Evolutionary conservation across 768 basidiomycete species (phyloP).

Genomic region (Coprinopsis sp.): DNA sequence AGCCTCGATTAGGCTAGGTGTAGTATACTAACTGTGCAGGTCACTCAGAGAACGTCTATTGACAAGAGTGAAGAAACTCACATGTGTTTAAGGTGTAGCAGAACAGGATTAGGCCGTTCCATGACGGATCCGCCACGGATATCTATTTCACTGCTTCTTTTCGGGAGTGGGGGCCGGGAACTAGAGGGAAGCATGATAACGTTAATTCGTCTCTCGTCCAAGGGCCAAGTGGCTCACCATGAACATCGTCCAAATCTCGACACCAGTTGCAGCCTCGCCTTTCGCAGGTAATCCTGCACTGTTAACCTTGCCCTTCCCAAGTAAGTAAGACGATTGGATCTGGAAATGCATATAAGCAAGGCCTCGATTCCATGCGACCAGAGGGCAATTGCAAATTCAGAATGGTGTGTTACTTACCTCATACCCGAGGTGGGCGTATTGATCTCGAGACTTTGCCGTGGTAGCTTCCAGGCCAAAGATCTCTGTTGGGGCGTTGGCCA

Average conservation of each 20-base stretch:
- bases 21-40: no score
- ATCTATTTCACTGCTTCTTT: no score
- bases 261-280: slow-evolving; percentile 17
- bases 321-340: slow-evolving; percentile 12
- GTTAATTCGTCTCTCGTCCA: not conserved
- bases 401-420: slow-evolving; percentile 15
- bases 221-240: slow-evolving; percentile 9
- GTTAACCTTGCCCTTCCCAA: slow-evolving; percentile 19
- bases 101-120: no score
- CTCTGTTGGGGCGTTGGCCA: slow-evolving; percentile 17
- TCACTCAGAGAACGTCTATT: no score
- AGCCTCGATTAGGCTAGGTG: no score
- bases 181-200: no score
- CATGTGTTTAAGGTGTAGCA: no score
- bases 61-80: no score
- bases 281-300: slow-evolving; percentile 13
- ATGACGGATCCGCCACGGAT: no score
- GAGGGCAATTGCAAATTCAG: not conserved
- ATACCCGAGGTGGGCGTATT: slow-evolving; percentile 28
- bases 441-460: slow-evolving; percentile 23
- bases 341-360: no score
- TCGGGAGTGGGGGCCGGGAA: not conserved
- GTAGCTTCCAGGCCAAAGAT: slow-evolving; percentile 26
- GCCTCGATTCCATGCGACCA: no score
- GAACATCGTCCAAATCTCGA: slow-evolving; percentile 20